These are phyloP conservation scores for Corrigiola litoralis DNA, from an alignment of 179 eudicot species.

Conservation along the genomic window DNA sequence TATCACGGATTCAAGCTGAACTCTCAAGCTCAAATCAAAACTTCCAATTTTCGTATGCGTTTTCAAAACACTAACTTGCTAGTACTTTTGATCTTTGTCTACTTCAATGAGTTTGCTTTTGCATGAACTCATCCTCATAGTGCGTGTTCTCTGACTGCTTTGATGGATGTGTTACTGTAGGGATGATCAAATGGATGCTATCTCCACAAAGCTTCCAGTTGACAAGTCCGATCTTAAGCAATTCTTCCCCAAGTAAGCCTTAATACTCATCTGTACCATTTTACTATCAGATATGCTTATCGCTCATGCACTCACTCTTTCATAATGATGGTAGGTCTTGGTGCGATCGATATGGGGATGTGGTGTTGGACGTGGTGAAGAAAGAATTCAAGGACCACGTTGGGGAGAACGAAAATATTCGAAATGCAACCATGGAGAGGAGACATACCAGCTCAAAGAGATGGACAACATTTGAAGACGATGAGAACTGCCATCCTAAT, in stretches of 20 bases:
- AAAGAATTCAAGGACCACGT: slow-evolving; percentile 75
- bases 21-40: slow-evolving; percentile 42
- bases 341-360: slow-evolving; percentile 74
- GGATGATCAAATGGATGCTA: slow-evolving; percentile 70
- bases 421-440: slow-evolving; percentile 37
- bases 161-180: slow-evolving; percentile 23
- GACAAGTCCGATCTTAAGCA: slow-evolving; percentile 68
- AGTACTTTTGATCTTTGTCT: neutral
- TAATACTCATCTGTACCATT: neutral
- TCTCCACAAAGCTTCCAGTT: slow-evolving; percentile 75
- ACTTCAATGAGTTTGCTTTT: neutral
- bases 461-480: slow-evolving; percentile 79
- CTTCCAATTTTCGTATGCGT: slow-evolving; percentile 55
- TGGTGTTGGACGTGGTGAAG: slow-evolving; percentile 65
- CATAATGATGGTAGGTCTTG: slow-evolving; percentile 45
- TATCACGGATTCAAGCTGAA: slow-evolving; percentile 53
- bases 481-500: slow-evolving; percentile 71
- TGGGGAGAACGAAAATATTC: slow-evolving; percentile 41
- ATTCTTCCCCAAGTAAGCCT: slow-evolving; percentile 63
- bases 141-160: neutral
- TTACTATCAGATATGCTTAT: no score
- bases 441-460: slow-evolving; percentile 33
- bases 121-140: neutral
- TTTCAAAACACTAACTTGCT: slow-evolving; percentile 1
- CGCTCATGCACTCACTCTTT: neutral